Percentiles rank a stretch among this genome's conserved stretches.
These are phyloP conservation scores for Fonsecaea erecta DNA, from an alignment of 2,329 filamentous ascomycete genomes.

Conservation along the genomic window DNA sequence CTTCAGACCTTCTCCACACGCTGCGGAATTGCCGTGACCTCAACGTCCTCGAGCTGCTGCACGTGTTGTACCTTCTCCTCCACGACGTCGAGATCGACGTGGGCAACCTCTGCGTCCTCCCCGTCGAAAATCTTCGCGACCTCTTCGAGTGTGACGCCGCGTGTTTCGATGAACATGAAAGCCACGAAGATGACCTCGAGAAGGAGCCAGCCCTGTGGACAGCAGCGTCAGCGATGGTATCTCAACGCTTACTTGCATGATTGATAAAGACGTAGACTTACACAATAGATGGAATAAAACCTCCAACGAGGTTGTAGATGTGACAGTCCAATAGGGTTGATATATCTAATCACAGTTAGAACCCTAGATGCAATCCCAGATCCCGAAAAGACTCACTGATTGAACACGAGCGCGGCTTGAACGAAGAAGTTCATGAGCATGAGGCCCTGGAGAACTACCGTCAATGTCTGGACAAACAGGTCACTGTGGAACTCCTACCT, in stretches of 20 bases:
- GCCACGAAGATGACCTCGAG: conserved; percentile 13
- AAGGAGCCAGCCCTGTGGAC: conserved; percentile 45
- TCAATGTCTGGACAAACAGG: neutral
- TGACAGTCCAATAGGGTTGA: conserved; percentile 28
- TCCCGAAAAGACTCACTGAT: conserved; percentile 10
- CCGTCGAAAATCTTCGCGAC: conserved; percentile 70
- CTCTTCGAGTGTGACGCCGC: conserved; percentile 65
- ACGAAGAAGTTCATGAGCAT: conserved; percentile 32
- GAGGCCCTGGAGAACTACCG: conserved; percentile 38
- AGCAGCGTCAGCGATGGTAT: conserved; percentile 36
- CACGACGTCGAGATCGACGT: conserved; percentile 53
- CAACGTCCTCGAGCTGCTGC: conserved; percentile 14
- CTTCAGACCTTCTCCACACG: neutral
- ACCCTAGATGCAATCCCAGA: neutral
- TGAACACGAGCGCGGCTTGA: conserved; percentile 29
- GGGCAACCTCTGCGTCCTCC: conserved; percentile 25
- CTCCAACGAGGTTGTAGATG: conserved; percentile 28
- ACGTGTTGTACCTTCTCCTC: conserved; percentile 17
- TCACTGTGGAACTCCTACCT: conserved; percentile 31
- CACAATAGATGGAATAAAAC: conserved; percentile 30
- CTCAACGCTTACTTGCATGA: neutral
- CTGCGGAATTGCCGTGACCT: conserved; percentile 14
- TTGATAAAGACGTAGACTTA: conserved; percentile 6
- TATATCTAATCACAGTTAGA: conserved; percentile 45
- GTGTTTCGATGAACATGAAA: conserved; percentile 64